Evolutionary conservation across 441 rosid species (phyloP).

Genomic region (Aleurites moluccanus): DNA sequence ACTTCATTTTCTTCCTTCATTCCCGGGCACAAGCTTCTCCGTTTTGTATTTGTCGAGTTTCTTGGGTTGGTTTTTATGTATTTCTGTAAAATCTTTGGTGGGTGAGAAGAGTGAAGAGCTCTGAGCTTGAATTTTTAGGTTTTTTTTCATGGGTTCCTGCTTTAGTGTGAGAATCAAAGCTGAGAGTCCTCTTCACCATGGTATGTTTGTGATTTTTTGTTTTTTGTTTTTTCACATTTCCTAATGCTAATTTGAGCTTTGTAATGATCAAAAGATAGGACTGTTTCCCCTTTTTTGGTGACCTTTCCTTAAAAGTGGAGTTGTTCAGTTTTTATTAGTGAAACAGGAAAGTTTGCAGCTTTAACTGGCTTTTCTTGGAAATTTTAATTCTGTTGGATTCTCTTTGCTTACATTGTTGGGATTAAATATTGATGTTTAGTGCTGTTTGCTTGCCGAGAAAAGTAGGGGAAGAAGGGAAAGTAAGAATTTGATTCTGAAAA

Average conservation of each 20-base stretch:
- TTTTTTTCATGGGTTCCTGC: slow-evolving; percentile 72
- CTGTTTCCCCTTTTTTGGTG: background rate
- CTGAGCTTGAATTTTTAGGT: slow-evolving; percentile 3
- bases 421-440: background rate
- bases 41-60: background rate
- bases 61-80: slow-evolving; percentile 1
- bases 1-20: slow-evolving; percentile 6
- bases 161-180: slow-evolving; percentile 73
- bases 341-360: background rate
- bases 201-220: slow-evolving; percentile 34
- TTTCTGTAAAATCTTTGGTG: background rate
- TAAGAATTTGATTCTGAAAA: slow-evolving; percentile 2
- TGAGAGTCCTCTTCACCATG: slow-evolving; percentile 45
- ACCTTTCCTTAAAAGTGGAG: background rate
- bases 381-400: slow-evolving; percentile 4
- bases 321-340: slow-evolving; percentile 9
- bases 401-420: background rate
- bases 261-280: background rate
- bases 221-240: background rate
- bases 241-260: slow-evolving; percentile 10
- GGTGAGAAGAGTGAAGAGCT: slow-evolving; percentile 19
- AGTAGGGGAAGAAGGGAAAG: slow-evolving; percentile 4
- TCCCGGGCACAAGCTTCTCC: slow-evolving; percentile 5
- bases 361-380: slow-evolving; percentile 8
- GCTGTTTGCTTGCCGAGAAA: slow-evolving; percentile 22